A percentile compares a stretch with the other conserved stretches of the same genome.
Conservation (phyloP, 768 basidiomycete species). For the Lyophyllum atratum region DNA sequence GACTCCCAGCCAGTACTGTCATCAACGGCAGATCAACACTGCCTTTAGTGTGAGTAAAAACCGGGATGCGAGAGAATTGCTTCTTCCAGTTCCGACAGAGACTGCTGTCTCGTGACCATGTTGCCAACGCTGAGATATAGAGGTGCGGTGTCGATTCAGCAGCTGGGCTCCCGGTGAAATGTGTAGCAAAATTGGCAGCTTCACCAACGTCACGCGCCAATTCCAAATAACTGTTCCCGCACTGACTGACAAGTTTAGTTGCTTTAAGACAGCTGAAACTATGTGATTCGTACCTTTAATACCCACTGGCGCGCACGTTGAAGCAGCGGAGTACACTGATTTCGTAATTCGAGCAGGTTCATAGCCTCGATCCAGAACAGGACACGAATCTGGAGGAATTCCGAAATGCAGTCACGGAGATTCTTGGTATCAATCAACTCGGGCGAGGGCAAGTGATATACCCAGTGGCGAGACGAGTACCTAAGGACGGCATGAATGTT, state of each 20-base stretch:
- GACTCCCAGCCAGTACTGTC: not conserved
- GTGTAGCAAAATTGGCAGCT: slow-evolving; percentile 17
- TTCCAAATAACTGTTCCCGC: not conserved
- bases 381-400: slow-evolving; percentile 17
- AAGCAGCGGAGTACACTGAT: slow-evolving; percentile 21
- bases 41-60: not conserved
- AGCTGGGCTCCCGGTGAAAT: slow-evolving; percentile 16
- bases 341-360: slow-evolving; percentile 20
- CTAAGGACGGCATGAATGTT: slow-evolving; percentile 7
- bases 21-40: not conserved
- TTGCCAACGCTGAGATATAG: slow-evolving; percentile 20
- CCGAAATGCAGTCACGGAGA: not conserved
- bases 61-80: not conserved
- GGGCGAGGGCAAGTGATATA: not conserved
- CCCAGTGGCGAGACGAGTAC: slow-evolving; percentile 7
- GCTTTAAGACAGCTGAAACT: not conserved
- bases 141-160: slow-evolving; percentile 17
- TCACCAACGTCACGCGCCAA: slow-evolving; percentile 13
- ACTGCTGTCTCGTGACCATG: slow-evolving; percentile 2
- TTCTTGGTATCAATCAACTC: not conserved
- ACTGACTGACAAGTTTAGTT: not conserved
- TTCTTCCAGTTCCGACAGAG: not conserved
- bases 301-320: slow-evolving; percentile 10
- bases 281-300: not conserved
- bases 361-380: slow-evolving; percentile 31